Evolutionary conservation across 2,329 filamentous ascomycete species (phyloP), one percentile per base, ranked within the genome.

Genomic region (Colletotrichum falcatum): DNA sequence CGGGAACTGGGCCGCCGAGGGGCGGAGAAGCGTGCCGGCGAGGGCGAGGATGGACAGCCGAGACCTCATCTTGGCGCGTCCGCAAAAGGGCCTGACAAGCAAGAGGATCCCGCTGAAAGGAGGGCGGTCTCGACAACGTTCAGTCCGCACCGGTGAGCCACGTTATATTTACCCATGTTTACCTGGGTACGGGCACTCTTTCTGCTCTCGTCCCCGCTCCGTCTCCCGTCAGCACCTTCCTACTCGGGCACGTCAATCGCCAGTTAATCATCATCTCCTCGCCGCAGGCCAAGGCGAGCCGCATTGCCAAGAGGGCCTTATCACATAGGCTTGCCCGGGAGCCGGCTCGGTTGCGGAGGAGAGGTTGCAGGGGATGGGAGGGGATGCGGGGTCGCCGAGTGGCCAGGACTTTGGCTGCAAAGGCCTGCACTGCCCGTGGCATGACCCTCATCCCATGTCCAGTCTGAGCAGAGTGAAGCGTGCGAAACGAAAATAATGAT

Each of bases 11-110:
- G 71, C 75, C 12, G 60, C 44, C 26, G 61, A 53, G 1, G 30
- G n/a, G 7, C 23, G 23, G 12, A 78, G 23, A 74, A 81, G 60
- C 85, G 82, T 66, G 9, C 59, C 48, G 54, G 23, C 28, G 7
- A 67, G 26, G 28, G 58, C 64, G 51, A 70, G n/a, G 1, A 33
- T 11, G 5, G 42, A 39, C 8, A 62, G 37, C 33, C 3, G 12
- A 2, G 37, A 48, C 53, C 44, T 23, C 67, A 70, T 67, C 28
- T 5, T 62, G 44, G 8, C 5, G 9, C 23, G 7, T 33, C 23
- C 2, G 20, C 26, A 20, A 7, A 26, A n/a, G 6, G 12, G n/a
- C 16, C 14, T 20, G 16, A 37, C 7, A 26, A 26, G 28, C 16
- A 9, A 20, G 6, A 4, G 9, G 9, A 7, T 9, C n/a, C 16